Conservation (phyloP, 2,329 filamentous ascomycete genomes). For the Metarhizium humberi region DNA sequence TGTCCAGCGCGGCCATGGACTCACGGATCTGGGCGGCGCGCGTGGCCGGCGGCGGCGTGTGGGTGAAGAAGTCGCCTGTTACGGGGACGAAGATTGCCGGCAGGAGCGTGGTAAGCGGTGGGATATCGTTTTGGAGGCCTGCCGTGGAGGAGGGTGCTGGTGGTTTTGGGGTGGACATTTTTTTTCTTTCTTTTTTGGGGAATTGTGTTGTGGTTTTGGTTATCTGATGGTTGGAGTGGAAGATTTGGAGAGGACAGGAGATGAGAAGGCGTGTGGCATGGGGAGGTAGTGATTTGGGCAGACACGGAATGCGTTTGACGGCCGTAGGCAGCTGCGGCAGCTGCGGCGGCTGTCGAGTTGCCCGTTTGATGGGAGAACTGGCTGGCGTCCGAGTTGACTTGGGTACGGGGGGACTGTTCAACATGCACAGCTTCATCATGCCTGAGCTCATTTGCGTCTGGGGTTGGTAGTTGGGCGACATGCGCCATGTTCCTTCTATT, state of each 20-base stretch:
- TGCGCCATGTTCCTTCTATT: not conserved
- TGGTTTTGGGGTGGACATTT: not conserved
- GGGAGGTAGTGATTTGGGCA: too few species aligned
- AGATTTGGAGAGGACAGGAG: too few species aligned
- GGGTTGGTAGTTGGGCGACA: not conserved
- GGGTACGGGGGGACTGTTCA: too few species aligned
- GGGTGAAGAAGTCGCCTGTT: constrained; percentile 12
- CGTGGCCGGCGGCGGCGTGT: constrained; percentile 9
- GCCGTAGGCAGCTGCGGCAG: not conserved
- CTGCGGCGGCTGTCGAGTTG: not conserved
- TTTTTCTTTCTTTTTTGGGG: too few species aligned
- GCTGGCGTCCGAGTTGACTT: too few species aligned
- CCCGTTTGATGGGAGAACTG: not conserved
- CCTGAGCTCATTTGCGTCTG: not conserved
- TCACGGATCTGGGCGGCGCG: constrained; percentile 11
- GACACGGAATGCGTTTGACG: not conserved
- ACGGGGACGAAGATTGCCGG: constrained; percentile 27
- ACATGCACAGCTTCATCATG: too few species aligned
- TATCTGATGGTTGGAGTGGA: too few species aligned
- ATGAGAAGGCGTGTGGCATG: too few species aligned
- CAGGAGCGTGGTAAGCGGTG: constrained; percentile 13
- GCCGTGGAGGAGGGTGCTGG: not conserved
- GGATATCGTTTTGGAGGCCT: constrained; percentile 5
- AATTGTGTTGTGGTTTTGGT: too few species aligned
- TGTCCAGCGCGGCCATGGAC: constrained; percentile 13